phyloP scores from a whole-genome alignment of 139 green algal species.

The Coccomyxa sp. region DNA sequence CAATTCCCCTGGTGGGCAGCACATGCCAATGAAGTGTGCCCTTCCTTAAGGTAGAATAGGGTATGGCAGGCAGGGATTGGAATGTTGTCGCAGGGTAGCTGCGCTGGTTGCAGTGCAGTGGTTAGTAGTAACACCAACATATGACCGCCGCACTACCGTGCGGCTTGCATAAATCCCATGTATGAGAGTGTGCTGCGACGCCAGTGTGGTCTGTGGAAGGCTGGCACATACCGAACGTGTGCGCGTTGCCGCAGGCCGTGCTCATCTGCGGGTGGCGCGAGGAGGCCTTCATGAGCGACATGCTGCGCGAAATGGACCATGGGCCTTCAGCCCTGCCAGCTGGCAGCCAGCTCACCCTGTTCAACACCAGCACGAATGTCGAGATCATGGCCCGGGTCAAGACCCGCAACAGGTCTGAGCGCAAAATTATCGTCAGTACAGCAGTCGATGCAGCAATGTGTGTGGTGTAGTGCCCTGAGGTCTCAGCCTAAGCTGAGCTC shows the following conservation, averaged over 20 bases:
- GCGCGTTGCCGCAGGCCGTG: slow-evolving; percentile 36
- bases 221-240: too few relatives aligned
- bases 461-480: background rate
- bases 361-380: slow-evolving; percentile 28
- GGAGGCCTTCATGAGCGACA: slow-evolving; percentile 32
- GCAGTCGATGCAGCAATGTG: background rate
- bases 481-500: background rate
- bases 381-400: slow-evolving; percentile 9
- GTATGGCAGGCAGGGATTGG: too few relatives aligned
- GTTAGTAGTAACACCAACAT: too few relatives aligned
- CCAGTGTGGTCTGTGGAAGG: too few relatives aligned
- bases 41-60: too few relatives aligned
- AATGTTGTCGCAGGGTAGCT: too few relatives aligned
- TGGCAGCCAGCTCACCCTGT: slow-evolving; percentile 41
- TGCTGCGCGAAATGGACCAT: slow-evolving; percentile 58
- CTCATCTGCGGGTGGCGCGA: slow-evolving; percentile 56
- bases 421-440: background rate
- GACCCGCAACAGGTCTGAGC: background rate
- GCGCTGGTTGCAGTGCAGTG: too few relatives aligned
- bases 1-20: too few relatives aligned
- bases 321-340: slow-evolving; percentile 36
- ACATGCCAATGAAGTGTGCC: too few relatives aligned
- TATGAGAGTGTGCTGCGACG: too few relatives aligned
- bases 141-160: too few relatives aligned
- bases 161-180: too few relatives aligned